Percentiles rank a stretch among this genome's conserved stretches.
phyloP scores from a whole-genome alignment of 139 green algal genomes.

The Tetradesmus obliquus region DNA sequence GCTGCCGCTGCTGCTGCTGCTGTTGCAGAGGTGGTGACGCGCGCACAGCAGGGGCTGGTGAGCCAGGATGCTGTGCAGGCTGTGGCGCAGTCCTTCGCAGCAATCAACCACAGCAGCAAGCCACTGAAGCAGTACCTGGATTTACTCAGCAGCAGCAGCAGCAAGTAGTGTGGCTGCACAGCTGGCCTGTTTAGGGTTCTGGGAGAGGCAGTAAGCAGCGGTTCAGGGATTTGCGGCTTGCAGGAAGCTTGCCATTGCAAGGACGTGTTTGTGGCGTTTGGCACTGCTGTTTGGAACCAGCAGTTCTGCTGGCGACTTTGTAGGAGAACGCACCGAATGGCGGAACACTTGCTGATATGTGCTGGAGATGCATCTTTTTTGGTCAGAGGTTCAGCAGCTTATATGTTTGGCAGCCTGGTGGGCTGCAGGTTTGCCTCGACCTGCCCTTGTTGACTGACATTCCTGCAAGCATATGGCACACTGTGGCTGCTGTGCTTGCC shows the following conservation, averaged over 20 bases:
- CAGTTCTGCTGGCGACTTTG: background rate
- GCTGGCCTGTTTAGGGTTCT: background rate
- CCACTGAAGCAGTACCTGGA: slow-evolving; percentile 1
- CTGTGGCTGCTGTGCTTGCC: no score
- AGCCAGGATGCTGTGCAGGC: background rate
- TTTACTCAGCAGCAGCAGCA: background rate
- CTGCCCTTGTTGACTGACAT: background rate
- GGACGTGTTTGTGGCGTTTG: background rate
- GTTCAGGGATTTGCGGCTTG: background rate
- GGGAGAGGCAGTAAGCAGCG: background rate
- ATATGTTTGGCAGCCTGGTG: slow-evolving; percentile 11
- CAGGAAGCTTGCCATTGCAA: background rate
- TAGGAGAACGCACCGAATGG: no score
- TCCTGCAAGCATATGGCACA: background rate
- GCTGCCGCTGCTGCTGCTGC: background rate
- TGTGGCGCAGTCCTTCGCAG: background rate
- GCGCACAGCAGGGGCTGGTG: background rate
- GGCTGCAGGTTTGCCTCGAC: background rate
- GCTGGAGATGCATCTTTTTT: background rate
- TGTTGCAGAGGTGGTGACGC: slow-evolving; percentile 7
- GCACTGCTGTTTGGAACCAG: background rate
- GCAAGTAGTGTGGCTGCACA: background rate
- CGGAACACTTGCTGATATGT: no score
- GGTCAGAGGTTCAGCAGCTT: background rate
- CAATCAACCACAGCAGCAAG: slow-evolving; percentile 32